Evolutionary conservation across 306 rosid species (phyloP).

Genomic region (Glycyrrhiza uralensis): DNA sequence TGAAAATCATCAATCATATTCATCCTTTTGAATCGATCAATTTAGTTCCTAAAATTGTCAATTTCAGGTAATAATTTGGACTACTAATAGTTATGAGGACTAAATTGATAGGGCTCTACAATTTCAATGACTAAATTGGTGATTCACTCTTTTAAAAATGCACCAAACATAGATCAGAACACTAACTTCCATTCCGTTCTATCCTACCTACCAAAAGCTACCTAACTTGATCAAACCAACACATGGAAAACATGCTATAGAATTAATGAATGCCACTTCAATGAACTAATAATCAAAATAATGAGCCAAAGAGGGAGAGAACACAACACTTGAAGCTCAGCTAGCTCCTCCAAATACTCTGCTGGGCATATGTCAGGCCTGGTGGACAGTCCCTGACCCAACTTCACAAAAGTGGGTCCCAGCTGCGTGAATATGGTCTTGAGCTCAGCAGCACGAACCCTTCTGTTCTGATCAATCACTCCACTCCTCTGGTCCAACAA

Average conservation of each 20-base stretch:
- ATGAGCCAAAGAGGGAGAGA: not conserved
- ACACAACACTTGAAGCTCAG: conserved; percentile 69
- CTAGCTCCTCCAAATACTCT: conserved; percentile 83
- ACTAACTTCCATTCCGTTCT: not conserved
- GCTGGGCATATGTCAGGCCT: conserved; percentile 89
- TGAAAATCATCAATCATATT: too few species aligned
- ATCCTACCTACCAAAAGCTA: too few species aligned
- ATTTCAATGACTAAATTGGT: too few species aligned
- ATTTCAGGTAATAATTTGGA: too few species aligned
- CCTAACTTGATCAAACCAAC: too few species aligned
- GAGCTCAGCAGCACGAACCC: conserved; percentile 62
- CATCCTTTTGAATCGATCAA: too few species aligned
- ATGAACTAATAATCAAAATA: not conserved
- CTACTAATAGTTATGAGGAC: too few species aligned
- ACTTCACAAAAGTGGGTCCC: conserved; percentile 87
- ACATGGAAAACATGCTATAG: not conserved
- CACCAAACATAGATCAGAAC: not conserved
- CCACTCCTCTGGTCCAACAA: conserved; percentile 67
- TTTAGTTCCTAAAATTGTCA: too few species aligned
- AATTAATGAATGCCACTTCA: not conserved
- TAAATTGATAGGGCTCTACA: too few species aligned
- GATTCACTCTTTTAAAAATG: too few species aligned
- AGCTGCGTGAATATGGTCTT: conserved; percentile 56
- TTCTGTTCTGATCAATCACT: conserved; percentile 51
- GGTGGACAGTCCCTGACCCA: conserved; percentile 89